Percentiles rank a stretch among this genome's conserved stretches.
These are phyloP conservation scores for Diddensiella santjacobensis DNA, from an alignment of 805 yeast species.

Conservation along the genomic window DNA sequence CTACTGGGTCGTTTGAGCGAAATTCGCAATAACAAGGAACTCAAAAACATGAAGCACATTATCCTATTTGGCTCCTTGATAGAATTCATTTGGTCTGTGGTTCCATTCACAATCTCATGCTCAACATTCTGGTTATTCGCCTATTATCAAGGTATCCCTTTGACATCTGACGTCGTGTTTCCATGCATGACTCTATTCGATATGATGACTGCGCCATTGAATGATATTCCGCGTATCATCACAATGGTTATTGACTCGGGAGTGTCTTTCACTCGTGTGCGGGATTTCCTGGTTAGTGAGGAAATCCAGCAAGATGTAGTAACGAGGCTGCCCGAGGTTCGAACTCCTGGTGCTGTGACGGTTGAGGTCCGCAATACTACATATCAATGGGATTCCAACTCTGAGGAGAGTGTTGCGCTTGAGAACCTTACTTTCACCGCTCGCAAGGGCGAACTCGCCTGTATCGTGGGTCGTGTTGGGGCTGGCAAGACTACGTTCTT, in stretches of 20 bases:
- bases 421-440: constrained; percentile 55
- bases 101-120: constrained; percentile 87
- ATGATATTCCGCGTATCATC: constrained; percentile 49
- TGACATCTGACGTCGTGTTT: constrained; percentile 84
- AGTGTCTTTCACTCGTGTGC: constrained; percentile 45
- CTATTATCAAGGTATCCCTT: constrained; percentile 54
- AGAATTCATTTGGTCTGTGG: constrained; percentile 73
- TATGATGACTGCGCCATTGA: constrained; percentile 46
- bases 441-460: constrained; percentile 67
- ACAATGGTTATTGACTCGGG: constrained; percentile 32
- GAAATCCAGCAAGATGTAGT: constrained; percentile 45
- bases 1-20: constrained; percentile 66
- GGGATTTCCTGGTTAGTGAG: constrained; percentile 41
- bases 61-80: constrained; percentile 69
- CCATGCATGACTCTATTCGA: constrained; percentile 54
- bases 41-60: constrained; percentile 68
- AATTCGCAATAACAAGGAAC: constrained; percentile 86
- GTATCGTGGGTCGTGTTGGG: constrained; percentile 85
- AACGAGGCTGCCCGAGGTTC: constrained; percentile 18
- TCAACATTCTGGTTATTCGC: constrained; percentile 83
- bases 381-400: constrained; percentile 38
- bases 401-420: constrained; percentile 39
- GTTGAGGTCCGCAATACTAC: constrained; percentile 21
- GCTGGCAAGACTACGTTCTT: constrained; percentile 78
- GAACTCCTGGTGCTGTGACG: constrained; percentile 55